Conservation (phyloP, 177 flowering plant species). For the Telopea speciosissima region DNA sequence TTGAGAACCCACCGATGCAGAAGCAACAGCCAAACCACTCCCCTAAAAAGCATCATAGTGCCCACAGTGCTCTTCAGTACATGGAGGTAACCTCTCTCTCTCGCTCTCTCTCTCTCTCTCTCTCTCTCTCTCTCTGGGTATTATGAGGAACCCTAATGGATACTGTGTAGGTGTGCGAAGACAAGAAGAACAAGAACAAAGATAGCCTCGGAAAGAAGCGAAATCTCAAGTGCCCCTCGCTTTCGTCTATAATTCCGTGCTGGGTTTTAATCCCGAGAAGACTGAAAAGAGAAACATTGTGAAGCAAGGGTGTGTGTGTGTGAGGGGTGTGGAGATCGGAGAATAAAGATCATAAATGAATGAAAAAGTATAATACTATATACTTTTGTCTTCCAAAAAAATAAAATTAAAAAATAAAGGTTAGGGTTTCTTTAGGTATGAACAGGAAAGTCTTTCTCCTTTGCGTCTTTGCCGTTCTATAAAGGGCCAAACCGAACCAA, state of each 20-base stretch:
- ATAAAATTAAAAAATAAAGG: too few species aligned
- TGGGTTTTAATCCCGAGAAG: conserved; percentile 8
- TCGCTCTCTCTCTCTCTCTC: neutral
- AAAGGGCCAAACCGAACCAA: conserved; percentile 18
- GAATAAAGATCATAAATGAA: too few species aligned
- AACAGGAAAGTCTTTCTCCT: neutral
- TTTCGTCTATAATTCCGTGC: conserved; percentile 17
- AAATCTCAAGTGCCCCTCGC: neutral
- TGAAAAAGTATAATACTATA: neutral
- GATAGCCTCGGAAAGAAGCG: conserved; percentile 14
- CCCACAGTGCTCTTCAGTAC: too few species aligned
- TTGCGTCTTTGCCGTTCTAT: conserved; percentile 9
- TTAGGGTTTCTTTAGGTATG: neutral
- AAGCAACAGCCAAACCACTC: too few species aligned
- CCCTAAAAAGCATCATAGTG: too few species aligned
- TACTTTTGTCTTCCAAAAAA: too few species aligned
- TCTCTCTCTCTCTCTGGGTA: neutral
- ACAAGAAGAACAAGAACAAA: neutral
- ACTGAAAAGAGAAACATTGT: neutral
- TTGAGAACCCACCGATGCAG: too few species aligned
- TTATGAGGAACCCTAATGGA: neutral
- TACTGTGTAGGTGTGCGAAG: neutral
- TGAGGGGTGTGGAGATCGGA: too few species aligned
- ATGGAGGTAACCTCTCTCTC: too few species aligned
- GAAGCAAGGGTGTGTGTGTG: too few species aligned